Conservation (phyloP, 345 rosid genomes). For the Durio zibethinus region DNA sequence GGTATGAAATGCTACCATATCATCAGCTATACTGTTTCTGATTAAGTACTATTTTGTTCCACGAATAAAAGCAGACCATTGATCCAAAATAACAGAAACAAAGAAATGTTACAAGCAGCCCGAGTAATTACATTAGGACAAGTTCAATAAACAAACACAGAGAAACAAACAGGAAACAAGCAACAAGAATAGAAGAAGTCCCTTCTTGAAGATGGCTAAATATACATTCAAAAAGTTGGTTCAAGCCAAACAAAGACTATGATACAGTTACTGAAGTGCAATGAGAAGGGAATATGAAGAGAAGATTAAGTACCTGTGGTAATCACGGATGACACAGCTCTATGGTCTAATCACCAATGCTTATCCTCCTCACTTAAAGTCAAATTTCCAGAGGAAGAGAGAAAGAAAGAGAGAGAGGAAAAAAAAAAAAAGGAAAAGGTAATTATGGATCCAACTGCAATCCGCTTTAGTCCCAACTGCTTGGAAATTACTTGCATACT, state of each 20-base stretch:
- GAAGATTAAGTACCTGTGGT: not conserved
- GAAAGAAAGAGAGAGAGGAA: not conserved
- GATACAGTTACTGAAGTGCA: not conserved
- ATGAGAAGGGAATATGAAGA: not conserved
- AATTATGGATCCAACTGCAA: not conserved
- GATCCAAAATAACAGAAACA: not conserved
- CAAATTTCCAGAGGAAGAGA: not conserved
- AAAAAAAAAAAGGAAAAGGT: not conserved
- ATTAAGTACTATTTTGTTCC: not conserved
- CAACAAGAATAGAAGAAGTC: not conserved
- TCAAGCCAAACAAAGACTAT: not conserved
- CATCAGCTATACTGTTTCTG: not conserved
- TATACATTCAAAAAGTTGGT: not conserved
- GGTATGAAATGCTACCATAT: not conserved
- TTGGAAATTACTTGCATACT: not conserved
- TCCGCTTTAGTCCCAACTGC: not conserved
- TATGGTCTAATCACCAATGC: not conserved
- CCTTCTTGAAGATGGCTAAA: not conserved
- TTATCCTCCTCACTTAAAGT: not conserved
- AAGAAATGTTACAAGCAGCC: not conserved
- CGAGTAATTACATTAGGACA: not conserved
- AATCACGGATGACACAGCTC: not conserved
- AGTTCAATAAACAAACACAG: not conserved
- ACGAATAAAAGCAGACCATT: not conserved
- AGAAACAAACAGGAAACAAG: not conserved